Percentiles rank a stretch among this genome's conserved stretches.
phyloP scores from a whole-genome alignment of 768 basidiomycete species.

The Leccinum pellstonianum region DNA sequence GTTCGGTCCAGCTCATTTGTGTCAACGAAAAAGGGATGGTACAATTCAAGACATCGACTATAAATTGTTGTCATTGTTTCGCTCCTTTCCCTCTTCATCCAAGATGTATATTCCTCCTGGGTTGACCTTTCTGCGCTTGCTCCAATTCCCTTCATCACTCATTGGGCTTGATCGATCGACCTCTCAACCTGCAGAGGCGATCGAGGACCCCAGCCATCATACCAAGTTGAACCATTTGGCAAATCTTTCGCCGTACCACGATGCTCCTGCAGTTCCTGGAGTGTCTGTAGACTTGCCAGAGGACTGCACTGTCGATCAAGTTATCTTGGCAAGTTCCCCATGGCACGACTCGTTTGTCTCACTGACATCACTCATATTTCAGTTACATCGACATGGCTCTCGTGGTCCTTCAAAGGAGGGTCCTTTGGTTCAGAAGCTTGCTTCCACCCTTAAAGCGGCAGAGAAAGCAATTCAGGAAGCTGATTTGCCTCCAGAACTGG shows the following conservation, averaged over 20 bases:
- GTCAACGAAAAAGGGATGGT: too few relatives aligned
- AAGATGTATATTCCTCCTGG: conserved; percentile 20
- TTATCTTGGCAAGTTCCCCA: conserved; percentile 35
- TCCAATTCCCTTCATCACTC: conserved; percentile 14
- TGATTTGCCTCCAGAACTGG: conserved; percentile 32
- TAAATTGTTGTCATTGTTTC: not conserved
- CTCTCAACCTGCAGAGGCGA: not conserved
- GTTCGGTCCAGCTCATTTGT: too few relatives aligned
- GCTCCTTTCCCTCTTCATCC: not conserved
- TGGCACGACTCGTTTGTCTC: not conserved
- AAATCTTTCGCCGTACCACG: conserved; percentile 39
- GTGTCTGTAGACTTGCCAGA: conserved; percentile 32
- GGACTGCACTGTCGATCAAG: conserved; percentile 42
- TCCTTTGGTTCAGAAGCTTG: conserved; percentile 32
- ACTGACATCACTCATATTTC: not conserved
- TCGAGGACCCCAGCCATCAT: not conserved
- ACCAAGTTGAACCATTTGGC: conserved; percentile 26
- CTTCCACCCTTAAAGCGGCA: conserved; percentile 29
- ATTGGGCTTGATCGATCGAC: not conserved
- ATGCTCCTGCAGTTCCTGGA: conserved; percentile 28
- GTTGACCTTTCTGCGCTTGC: conserved; percentile 11
- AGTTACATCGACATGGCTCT: conserved; percentile 45
- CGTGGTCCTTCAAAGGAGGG: conserved; percentile 35
- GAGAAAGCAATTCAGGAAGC: conserved; percentile 25
- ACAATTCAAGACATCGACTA: not conserved